Conservation (phyloP, 768 basidiomycete species). For the Leccinum truebloodii region DNA sequence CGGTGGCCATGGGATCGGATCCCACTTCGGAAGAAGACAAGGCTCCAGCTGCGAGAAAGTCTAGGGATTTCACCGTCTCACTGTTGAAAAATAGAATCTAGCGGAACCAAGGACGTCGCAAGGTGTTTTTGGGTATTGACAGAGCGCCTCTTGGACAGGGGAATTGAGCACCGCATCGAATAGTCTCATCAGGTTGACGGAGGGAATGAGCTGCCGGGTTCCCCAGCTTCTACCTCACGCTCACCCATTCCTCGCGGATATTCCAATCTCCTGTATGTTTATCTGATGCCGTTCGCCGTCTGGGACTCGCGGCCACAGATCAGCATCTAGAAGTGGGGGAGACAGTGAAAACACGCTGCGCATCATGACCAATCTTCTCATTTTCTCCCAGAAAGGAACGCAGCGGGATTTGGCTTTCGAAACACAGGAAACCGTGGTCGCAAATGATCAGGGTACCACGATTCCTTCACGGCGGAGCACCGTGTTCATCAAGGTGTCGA, state of each 20-base stretch:
- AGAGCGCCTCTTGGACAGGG: constrained; percentile 44
- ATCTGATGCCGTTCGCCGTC: constrained; percentile 70
- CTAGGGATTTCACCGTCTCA: constrained; percentile 52
- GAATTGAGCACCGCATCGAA: constrained; percentile 72
- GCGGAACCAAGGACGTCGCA: constrained; percentile 86
- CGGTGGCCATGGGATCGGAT: constrained; percentile 50
- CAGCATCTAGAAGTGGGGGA: constrained; percentile 42
- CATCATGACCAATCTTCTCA: constrained; percentile 76
- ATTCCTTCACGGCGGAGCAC: constrained; percentile 51
- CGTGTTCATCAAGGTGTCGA: constrained; percentile 56
- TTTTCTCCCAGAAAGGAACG: constrained; percentile 49
- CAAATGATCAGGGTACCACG: constrained; percentile 18
- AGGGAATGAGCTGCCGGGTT: constrained; percentile 47
- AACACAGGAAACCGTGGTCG: constrained; percentile 34
- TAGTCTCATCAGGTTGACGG: constrained; percentile 43
- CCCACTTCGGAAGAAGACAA: constrained; percentile 73
- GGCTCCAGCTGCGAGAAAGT: constrained; percentile 36
- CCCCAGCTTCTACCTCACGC: constrained; percentile 36
- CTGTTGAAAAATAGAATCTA: constrained; percentile 63
- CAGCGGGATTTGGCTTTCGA: constrained; percentile 43
- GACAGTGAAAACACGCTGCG: constrained; percentile 63
- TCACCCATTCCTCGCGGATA: constrained; percentile 29
- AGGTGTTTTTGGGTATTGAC: constrained; percentile 68
- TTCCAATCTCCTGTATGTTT: constrained; percentile 67
- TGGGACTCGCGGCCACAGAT: constrained; percentile 65